Percentiles rank a stretch among this genome's conserved stretches.
Evolutionary conservation across 2,329 filamentous ascomycete genomes (phyloP).

Genomic region (Fusarium succisae): DNA sequence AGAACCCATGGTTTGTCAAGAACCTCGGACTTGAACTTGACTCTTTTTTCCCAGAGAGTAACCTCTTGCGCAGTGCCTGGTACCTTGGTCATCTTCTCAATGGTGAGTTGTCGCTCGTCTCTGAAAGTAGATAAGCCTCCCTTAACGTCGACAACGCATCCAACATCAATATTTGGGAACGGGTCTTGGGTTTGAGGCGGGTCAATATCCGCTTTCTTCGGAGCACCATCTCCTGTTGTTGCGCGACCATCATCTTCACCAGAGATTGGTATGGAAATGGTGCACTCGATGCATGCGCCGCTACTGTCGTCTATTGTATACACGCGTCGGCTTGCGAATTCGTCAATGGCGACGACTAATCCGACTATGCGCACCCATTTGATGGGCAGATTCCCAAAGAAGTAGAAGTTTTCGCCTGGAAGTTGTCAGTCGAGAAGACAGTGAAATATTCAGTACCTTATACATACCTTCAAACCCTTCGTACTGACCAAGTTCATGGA

Average conservation of each 20-base stretch:
- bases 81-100: conserved; percentile 60
- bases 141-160: conserved; percentile 66
- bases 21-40: conserved; percentile 59
- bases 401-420: conserved; percentile 65
- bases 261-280: conserved; percentile 20
- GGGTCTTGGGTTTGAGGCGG: neutral
- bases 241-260: neutral
- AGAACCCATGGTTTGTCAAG: conserved; percentile 66
- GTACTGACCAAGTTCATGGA: conserved; percentile 58
- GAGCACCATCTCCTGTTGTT: neutral
- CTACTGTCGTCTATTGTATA: conserved; percentile 74
- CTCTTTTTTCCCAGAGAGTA: conserved; percentile 65
- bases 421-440: conserved; percentile 1
- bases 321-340: conserved; percentile 56
- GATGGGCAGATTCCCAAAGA: conserved; percentile 78
- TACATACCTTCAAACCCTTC: conserved; percentile 62
- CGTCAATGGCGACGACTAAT: conserved; percentile 71
- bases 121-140: conserved; percentile 61
- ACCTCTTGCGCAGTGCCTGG: conserved; percentile 66
- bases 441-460: no score
- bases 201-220: conserved; percentile 7
- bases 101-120: conserved; percentile 60
- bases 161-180: conserved; percentile 56
- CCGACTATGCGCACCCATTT: conserved; percentile 79
- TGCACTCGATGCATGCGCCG: conserved; percentile 64